Evolutionary conservation across 208 protist species (phyloP).

Genomic region (Trypanosoma boissoni): DNA sequence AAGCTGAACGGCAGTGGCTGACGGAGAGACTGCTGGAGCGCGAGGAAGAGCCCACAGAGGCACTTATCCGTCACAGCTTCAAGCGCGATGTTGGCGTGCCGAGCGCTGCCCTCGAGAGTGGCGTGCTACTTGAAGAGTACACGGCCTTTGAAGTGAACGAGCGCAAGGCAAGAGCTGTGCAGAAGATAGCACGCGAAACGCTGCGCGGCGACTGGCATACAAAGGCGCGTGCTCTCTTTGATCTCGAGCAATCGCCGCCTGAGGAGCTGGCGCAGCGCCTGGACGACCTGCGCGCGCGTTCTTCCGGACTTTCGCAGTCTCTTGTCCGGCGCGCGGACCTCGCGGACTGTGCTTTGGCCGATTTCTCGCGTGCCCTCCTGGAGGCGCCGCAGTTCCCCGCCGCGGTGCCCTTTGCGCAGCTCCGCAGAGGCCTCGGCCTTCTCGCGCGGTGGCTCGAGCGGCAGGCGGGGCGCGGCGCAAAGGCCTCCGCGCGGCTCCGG

Average conservation of each 20-base stretch:
- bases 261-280: background rate
- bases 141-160: constrained; percentile 65
- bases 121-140: constrained; percentile 41
- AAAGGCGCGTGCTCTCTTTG: constrained; percentile 7
- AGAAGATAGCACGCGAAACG: constrained; percentile 25
- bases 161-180: constrained; percentile 37
- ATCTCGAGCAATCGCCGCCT: constrained; percentile 11
- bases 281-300: background rate
- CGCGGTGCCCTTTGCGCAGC: constrained; percentile 37
- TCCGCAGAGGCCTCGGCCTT: constrained; percentile 53
- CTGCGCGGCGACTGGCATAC: constrained; percentile 17
- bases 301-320: background rate
- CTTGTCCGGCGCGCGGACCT: background rate
- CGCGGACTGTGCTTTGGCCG: constrained; percentile 24
- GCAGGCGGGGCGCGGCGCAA: constrained; percentile 35
- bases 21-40: constrained; percentile 24
- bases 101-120: constrained; percentile 22
- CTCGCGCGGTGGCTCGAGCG: constrained; percentile 55
- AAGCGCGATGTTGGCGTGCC: constrained; percentile 60
- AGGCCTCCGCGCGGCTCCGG: constrained; percentile 33
- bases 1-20: constrained; percentile 51
- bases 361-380: constrained; percentile 27
- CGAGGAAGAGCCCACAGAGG: constrained; percentile 30
- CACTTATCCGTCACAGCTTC: constrained; percentile 60
- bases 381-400: constrained; percentile 25